phyloP scores from a whole-genome alignment of 2,329 filamentous ascomycete genomes.

The Rachicladosporium sp. region DNA sequence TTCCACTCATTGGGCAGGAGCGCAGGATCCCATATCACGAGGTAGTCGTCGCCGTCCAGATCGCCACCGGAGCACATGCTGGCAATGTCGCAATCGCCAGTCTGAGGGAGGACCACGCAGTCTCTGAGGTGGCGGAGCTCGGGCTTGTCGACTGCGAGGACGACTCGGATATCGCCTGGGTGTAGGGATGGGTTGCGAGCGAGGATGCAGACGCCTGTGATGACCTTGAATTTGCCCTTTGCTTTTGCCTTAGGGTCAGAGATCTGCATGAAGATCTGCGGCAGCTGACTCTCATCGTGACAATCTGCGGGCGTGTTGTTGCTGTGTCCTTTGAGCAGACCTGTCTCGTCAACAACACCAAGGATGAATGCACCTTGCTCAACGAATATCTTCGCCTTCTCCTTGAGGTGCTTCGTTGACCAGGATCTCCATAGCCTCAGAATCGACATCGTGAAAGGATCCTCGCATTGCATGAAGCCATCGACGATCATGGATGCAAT shows the following conservation, averaged over 20 bases:
- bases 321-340: constrained; percentile 58
- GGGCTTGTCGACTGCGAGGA: constrained; percentile 66
- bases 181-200: constrained; percentile 91
- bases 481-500: constrained; percentile 66
- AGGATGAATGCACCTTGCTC: constrained; percentile 77
- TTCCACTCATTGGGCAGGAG: constrained; percentile 63
- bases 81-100: constrained; percentile 70
- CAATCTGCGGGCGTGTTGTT: constrained; percentile 27
- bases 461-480: constrained; percentile 61
- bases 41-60: constrained; percentile 89
- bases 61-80: constrained; percentile 96
- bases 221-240: constrained; percentile 45
- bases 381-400: constrained; percentile 77
- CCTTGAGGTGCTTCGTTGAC: constrained; percentile 80
- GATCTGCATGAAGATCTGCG: constrained; percentile 83
- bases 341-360: constrained; percentile 79
- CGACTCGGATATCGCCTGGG: constrained; percentile 80
- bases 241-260: constrained; percentile 39
- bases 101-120: constrained; percentile 76
- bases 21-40: constrained; percentile 77
- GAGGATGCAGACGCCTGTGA: constrained; percentile 68
- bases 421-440: constrained; percentile 77
- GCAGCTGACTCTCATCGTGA: constrained; percentile 43
- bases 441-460: constrained; percentile 73
- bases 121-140: constrained; percentile 66